A percentile compares a stretch with the other conserved stretches of the same genome.
These are phyloP conservation scores for Aotearoamyces nothofagi DNA, from an alignment of 2,329 filamentous ascomycete species.

Conservation along the genomic window DNA sequence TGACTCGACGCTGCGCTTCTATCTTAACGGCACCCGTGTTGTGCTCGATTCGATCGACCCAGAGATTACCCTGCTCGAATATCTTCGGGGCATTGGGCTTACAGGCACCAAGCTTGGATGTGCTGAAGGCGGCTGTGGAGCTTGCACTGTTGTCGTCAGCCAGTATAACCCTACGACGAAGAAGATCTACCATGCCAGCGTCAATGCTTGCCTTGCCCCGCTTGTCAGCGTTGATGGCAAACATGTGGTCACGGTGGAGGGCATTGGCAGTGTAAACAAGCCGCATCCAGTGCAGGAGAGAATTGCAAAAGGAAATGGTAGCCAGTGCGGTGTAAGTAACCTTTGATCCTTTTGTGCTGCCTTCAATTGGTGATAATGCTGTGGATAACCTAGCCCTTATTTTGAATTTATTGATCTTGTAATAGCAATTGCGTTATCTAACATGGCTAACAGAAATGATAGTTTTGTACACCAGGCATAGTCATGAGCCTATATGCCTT, in stretches of 20 bases:
- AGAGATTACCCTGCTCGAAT: conserved; percentile 83
- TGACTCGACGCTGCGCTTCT: conserved; percentile 82
- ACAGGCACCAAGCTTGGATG: conserved; percentile 96
- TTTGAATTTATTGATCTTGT: too few species aligned
- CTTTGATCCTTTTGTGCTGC: too few species aligned
- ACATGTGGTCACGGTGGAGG: conserved; percentile 95
- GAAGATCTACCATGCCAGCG: conserved; percentile 86
- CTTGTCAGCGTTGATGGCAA: conserved; percentile 91
- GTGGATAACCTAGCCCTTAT: too few species aligned
- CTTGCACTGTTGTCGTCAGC: conserved; percentile 88
- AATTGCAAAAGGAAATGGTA: conserved; percentile 81
- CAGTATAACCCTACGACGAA: conserved; percentile 78
- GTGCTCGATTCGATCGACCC: conserved; percentile 78
- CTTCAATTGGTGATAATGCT: too few species aligned
- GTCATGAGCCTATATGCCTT: conserved; percentile 96
- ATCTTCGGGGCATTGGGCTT: conserved; percentile 79
- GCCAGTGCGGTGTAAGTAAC: conserved; percentile 47
- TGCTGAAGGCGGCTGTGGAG: conserved; percentile 90
- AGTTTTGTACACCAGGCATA: conserved; percentile 91
- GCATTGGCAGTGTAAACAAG: conserved; percentile 74
- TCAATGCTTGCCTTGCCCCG: conserved; percentile 90
- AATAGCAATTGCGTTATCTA: too few species aligned
- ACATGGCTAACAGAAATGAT: neutral
- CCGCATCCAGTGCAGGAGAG: conserved; percentile 87
- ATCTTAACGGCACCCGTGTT: conserved; percentile 85